Percentiles rank a stretch among this genome's conserved stretches.
These are phyloP conservation scores for Phytophthora megakarya DNA, from an alignment of 352 stramenopile species.

Conservation along the genomic window DNA sequence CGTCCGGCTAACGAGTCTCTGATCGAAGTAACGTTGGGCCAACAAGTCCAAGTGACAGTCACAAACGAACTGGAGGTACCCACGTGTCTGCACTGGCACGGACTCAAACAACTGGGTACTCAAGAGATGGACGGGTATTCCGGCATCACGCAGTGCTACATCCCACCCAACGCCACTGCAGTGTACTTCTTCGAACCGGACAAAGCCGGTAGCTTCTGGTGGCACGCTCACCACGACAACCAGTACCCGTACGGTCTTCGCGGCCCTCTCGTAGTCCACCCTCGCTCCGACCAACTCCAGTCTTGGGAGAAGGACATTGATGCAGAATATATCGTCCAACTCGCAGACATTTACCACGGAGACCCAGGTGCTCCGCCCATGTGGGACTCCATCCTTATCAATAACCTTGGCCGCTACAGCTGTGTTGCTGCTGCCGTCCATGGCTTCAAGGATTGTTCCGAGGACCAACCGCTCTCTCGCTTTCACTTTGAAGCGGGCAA, in stretches of 20 bases:
- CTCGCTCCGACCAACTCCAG: conserved; percentile 6
- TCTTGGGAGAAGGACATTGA: conserved; percentile 28
- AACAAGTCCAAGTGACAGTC: conserved; percentile 23
- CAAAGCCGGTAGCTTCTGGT: conserved; percentile 40
- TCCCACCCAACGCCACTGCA: conserved; percentile 19
- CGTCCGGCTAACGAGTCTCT: conserved; percentile 10
- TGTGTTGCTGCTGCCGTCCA: conserved; percentile 16
- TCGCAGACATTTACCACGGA: conserved; percentile 38
- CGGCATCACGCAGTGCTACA: conserved; percentile 40
- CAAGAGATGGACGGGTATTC: conserved; percentile 39
- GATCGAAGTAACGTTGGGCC: conserved; percentile 26
- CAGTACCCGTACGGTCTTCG: conserved; percentile 40
- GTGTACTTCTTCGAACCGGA: conserved; percentile 33
- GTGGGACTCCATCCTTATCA: conserved; percentile 38
- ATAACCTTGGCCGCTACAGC: conserved; percentile 35
- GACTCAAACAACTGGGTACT: conserved; percentile 34
- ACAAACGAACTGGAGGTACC: conserved; percentile 25
- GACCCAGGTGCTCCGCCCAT: conserved; percentile 4
- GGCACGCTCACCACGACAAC: conserved; percentile 22
- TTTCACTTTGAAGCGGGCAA: conserved; percentile 28
- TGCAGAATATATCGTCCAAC: conserved; percentile 31
- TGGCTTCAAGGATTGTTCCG: conserved; percentile 14
- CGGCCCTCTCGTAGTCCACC: conserved; percentile 35
- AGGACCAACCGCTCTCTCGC: conserved; percentile 15
- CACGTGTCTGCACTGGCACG: conserved; percentile 41